Base-by-base conservation (phyloP, 1,139 yeast species). In the Hansenula sp. region DNA sequence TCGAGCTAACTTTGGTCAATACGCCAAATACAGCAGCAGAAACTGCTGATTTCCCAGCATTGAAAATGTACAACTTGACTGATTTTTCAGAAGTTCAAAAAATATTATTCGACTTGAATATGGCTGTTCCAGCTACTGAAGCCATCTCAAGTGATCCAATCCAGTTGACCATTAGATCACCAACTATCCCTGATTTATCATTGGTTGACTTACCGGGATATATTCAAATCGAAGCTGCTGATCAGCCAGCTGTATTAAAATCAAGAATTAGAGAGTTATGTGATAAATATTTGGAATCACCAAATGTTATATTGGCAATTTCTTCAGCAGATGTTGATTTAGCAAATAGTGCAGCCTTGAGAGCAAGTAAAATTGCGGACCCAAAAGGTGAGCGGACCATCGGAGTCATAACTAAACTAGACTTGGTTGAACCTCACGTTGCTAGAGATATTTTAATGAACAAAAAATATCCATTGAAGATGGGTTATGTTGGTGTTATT, bases 401-500 rank as follows among this genome's bases (percentile, higher is more conserved):
- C 51, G 99, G 99, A 44, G 98, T 93, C 9, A 81, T 93, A 42
- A 93, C 99, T 3, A 94, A 94, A 61, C 67, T 94, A 64, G 99
- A 94, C 64, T 73, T 94, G 47, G 96, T 94, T 2, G 84, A 81
- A 21, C 85, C 97, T 0, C 76, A 76, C 42, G 66, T 73, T 19
- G 99, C 96, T 0, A 76, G 79, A 39, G 74, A 71, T 9, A 78
- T 88, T 31, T 70, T 94, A 46, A 74, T 77, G 31, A 91, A 93
- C 64, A 80, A 76, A 50, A 87, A 84, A 58, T 94, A 93, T 56
- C 98, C 99, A 0, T 71, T 94, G 48, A 81, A 76, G 57, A 87
- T 93, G 94, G 99, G 99, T 0, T 94, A 94, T 61, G 98, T 94
- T 30, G 99, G 99, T 43, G 99, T 94, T 15, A 84, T 94, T 17